Conservation (phyloP, 2,329 filamentous ascomycete genomes). For the Aureobasidium melanogenum region DNA sequence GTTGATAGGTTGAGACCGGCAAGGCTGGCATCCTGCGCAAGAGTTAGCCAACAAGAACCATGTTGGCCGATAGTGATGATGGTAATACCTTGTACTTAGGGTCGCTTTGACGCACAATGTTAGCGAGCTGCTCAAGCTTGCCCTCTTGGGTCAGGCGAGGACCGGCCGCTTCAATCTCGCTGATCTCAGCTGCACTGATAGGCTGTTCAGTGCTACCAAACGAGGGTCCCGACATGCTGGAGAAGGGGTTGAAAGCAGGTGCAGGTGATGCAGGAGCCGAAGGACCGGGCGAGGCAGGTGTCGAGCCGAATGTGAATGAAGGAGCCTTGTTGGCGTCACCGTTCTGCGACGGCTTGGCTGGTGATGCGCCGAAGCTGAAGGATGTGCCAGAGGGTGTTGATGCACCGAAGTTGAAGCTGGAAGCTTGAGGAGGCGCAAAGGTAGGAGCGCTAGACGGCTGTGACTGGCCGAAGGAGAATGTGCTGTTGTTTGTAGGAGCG, state of each 20-base stretch:
- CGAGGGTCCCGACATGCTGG: neutral
- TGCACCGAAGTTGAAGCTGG: constrained; percentile 5
- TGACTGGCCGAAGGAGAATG: constrained; percentile 13
- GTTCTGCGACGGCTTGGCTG: neutral
- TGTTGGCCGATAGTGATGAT: neutral
- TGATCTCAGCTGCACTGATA: constrained; percentile 13
- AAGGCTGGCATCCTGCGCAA: neutral
- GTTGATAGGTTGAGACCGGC: neutral
- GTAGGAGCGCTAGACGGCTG: neutral
- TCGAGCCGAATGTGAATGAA: constrained; percentile 5
- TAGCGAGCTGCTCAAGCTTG: constrained; percentile 8
- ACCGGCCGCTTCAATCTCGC: constrained; percentile 12
- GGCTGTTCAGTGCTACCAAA: neutral
- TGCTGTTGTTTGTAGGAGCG: neutral
- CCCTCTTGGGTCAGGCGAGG: constrained; percentile 4
- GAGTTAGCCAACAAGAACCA: neutral
- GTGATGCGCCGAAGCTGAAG: constrained; percentile 1
- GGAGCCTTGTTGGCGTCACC: constrained; percentile 5
- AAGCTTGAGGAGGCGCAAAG: constrained; percentile 1
- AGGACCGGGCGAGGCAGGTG: neutral
- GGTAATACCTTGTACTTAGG: constrained; percentile 7
- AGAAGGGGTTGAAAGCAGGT: neutral
- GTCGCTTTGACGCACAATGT: constrained; percentile 14
- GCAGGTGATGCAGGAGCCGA: neutral
- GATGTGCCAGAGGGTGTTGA: neutral